Base-by-base conservation (phyloP, 2,329 filamentous ascomycete species). In the Ceratocystiopsis minuta region DNA sequence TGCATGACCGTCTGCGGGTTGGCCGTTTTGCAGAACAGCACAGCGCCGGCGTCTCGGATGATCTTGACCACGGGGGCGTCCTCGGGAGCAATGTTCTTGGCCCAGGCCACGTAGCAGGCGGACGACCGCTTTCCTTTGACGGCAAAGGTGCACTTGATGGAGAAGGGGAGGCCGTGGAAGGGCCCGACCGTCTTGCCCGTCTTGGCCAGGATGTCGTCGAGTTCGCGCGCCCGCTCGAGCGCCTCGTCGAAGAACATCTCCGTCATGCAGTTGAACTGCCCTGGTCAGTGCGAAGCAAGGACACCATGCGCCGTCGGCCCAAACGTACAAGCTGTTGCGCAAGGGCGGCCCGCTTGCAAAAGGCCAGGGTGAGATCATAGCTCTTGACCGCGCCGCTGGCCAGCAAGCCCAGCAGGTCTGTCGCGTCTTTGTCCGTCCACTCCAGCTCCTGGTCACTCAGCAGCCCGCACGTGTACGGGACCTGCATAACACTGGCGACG, bases 241-340 rank as follows among this genome's bases (percentile, higher is more conserved):
- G 40, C 40, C 39, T 36, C 34, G 16, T 37, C 40, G 24, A 34
- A 33, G 13, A n/a, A 34, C 28, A 38, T 20, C 13, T 37, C 35
- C 2, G 40, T 42, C 24, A 42, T 17, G n/a, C 40, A 42, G 36
- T 42, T 42, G 17, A 36, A 10, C 39, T 41, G 28, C 15, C n/a
- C n/a, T 28, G 24, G 24, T 28, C 9, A 28, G 24, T 6, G 11
- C 24, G 24, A 28, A 10, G 7, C 24, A 10, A 28, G 4, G 7
- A 28, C 11, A n/a, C n/a, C n/a, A n/a, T n/a, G n/a, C 5, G 7
- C 24, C 4, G 9, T 9, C 10, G 6, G 14, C n/a, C 16, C 14
- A 28, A 12, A 18, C 39, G 16, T 41, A 41, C 39, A 9, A 41
- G 39, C 39, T 41, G 39, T 18, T 41, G 39, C 20, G 18, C 34